Evolutionary conservation across 805 yeast genomes (phyloP).

Genomic region (Candida mattraensis): DNA sequence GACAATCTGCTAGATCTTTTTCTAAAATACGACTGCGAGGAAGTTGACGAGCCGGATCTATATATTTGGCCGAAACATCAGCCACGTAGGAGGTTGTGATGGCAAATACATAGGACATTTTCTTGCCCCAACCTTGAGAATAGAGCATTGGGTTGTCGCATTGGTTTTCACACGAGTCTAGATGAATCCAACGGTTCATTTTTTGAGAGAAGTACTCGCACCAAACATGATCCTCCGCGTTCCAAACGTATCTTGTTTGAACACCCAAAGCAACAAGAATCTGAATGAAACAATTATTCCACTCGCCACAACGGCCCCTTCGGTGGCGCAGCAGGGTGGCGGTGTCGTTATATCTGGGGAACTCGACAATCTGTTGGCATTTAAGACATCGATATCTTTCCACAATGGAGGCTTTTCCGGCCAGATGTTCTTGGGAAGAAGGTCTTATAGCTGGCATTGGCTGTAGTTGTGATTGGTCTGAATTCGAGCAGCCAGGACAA

Average conservation of each 20-base stretch:
- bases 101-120: constrained; percentile 86
- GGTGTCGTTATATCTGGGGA: constrained; percentile 78
- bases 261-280: constrained; percentile 66
- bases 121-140: constrained; percentile 87
- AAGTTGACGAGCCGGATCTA: constrained; percentile 43
- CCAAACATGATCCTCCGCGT: constrained; percentile 95
- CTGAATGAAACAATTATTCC: constrained; percentile 83
- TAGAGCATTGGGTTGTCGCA: constrained; percentile 80
- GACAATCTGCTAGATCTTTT: constrained; percentile 33
- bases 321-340: constrained; percentile 57
- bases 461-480: constrained; percentile 39
- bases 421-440: constrained; percentile 40
- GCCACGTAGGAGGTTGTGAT: constrained; percentile 57
- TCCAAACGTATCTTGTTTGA: constrained; percentile 76
- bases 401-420: constrained; percentile 52
- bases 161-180: constrained; percentile 85
- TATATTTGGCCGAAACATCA: constrained; percentile 73
- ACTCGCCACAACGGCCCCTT: constrained; percentile 90
- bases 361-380: constrained; percentile 52
- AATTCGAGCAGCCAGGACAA: constrained; percentile 53
- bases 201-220: constrained; percentile 75
- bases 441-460: constrained; percentile 43
- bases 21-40: constrained; percentile 50
- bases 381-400: constrained; percentile 64
- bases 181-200: constrained; percentile 76